phyloP scores from a whole-genome alignment of 805 yeast species.

The Yarrowia osloensis region DNA sequence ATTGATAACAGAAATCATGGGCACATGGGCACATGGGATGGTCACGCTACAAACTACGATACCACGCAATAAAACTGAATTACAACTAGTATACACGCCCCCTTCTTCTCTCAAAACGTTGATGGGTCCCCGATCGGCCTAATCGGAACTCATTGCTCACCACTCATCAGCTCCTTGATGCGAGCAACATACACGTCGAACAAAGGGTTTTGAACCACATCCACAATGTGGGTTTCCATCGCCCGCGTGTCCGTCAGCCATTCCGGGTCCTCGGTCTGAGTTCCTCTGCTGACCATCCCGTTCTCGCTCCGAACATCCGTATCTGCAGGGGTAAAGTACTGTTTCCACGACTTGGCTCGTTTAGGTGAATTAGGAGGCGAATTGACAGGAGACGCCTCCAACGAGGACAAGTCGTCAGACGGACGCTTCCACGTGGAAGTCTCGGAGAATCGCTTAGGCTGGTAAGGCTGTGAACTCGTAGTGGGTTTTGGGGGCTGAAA shows the following conservation, averaged over 20 bases:
- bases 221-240: slow-evolving; percentile 2
- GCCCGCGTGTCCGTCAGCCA: background rate
- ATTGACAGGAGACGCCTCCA: background rate
- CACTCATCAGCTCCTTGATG: slow-evolving; percentile 14
- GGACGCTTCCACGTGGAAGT: background rate
- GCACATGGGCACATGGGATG: background rate
- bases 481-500: background rate
- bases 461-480: background rate
- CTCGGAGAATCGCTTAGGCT: background rate
- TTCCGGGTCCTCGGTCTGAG: slow-evolving; percentile 6
- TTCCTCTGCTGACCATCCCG: slow-evolving; percentile 6
- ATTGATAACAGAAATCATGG: background rate
- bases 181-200: slow-evolving; percentile 3
- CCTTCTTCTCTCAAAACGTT: no score
- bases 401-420: background rate
- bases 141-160: background rate
- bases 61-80: background rate
- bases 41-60: no score
- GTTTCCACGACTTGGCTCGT: background rate
- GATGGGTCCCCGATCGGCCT: no score
- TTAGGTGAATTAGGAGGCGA: background rate
- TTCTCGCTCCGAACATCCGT: background rate
- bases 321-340: background rate
- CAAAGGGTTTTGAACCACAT: background rate
- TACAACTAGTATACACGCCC: background rate